Percentiles rank a stretch among this genome's conserved stretches.
phyloP scores from a whole-genome alignment of 257 asterid species.

The Buddleja alternifolia region DNA sequence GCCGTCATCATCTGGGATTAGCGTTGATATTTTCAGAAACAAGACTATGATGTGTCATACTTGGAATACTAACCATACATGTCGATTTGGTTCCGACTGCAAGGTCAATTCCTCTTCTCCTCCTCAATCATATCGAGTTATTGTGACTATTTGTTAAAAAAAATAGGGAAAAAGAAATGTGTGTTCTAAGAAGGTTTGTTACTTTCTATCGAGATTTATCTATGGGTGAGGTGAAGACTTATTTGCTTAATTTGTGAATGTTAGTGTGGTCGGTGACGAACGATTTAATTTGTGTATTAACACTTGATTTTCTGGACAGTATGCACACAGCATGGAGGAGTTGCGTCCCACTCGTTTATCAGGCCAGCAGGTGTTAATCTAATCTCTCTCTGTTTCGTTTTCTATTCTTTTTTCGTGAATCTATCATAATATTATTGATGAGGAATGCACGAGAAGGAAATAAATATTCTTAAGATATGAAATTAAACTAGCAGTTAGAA shows the following conservation, averaged over 20 bases:
- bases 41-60: constrained; percentile 43
- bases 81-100: constrained; percentile 63
- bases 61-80: constrained; percentile 49
- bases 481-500: too few relatives aligned
- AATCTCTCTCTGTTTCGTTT: constrained; percentile 15
- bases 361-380: constrained; percentile 59
- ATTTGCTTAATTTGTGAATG: background rate
- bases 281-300: constrained; percentile 6
- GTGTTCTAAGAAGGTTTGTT: constrained; percentile 24
- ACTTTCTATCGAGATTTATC: constrained; percentile 11
- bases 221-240: constrained; percentile 29
- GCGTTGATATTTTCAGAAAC: constrained; percentile 35
- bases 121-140: background rate
- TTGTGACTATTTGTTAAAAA: background rate
- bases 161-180: too few relatives aligned
- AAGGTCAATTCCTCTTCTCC: constrained; percentile 51
- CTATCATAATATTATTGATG: too few relatives aligned
- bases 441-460: too few relatives aligned
- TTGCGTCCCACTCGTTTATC: constrained; percentile 42
- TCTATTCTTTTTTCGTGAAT: too few relatives aligned
- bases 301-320: constrained; percentile 43
- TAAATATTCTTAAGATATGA: too few relatives aligned
- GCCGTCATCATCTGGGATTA: constrained; percentile 30
- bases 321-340: constrained; percentile 65
- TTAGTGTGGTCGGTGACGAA: constrained; percentile 7